A percentile compares a stretch with the other conserved stretches of the same genome.
phyloP scores from a whole-genome alignment of 805 yeast genomes.

The Yarrowia sp. region DNA sequence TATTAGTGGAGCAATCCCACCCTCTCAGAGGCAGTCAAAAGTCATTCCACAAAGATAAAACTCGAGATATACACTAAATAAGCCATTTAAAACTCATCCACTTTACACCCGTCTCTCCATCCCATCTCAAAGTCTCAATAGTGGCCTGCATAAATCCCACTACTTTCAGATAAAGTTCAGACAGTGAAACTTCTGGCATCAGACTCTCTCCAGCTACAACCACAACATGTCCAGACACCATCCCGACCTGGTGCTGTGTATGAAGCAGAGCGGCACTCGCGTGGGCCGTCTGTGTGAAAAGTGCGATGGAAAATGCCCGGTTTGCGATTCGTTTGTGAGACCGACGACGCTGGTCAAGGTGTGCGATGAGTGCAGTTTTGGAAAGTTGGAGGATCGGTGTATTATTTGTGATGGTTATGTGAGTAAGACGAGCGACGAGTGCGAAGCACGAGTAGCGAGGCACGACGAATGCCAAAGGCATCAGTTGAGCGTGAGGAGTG shows the following conservation, averaged over 20 bases:
- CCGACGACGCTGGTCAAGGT: slow-evolving; percentile 65
- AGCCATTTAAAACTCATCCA: too few species aligned
- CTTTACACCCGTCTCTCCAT: too few species aligned
- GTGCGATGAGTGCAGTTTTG: slow-evolving; percentile 84
- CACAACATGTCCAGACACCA: slow-evolving; percentile 80
- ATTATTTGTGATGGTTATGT: slow-evolving; percentile 64
- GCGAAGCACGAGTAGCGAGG: background rate
- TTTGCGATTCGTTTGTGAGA: slow-evolving; percentile 81
- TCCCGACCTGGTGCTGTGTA: slow-evolving; percentile 76
- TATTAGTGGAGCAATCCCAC: too few species aligned
- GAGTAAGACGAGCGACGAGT: background rate
- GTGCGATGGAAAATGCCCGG: slow-evolving; percentile 91
- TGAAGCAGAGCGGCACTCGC: slow-evolving; percentile 76
- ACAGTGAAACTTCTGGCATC: background rate
- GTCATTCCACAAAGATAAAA: too few species aligned
- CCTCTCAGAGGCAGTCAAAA: too few species aligned
- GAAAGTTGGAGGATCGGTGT: slow-evolving; percentile 62
- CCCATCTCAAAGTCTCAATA: too few species aligned
- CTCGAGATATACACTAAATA: too few species aligned
- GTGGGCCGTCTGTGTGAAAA: slow-evolving; percentile 72
- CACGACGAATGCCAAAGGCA: background rate
- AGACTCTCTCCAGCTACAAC: background rate
- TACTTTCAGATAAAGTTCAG: background rate
- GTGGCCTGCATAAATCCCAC: too few species aligned
- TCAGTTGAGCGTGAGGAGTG: background rate